Evolutionary conservation across 192 early-diverging fungal species (phyloP).

Genomic region (Tieghemiomyces parasiticus): DNA sequence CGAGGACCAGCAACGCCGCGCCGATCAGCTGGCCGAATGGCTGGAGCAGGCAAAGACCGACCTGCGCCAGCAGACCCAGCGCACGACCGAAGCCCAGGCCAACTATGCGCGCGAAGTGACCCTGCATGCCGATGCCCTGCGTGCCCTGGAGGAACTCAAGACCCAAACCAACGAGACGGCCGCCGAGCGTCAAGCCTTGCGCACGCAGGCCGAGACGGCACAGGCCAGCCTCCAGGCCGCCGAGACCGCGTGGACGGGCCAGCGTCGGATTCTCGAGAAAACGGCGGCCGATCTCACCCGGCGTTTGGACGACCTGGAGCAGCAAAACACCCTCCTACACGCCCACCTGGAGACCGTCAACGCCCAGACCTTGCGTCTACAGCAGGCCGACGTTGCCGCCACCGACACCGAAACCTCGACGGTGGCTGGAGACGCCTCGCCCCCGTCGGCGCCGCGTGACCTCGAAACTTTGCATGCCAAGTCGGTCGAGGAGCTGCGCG

Average conservation of each 20-base stretch:
- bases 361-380: slow-evolving; percentile 25
- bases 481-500: slow-evolving; percentile 26
- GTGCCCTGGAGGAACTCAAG: slow-evolving; percentile 24
- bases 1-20: slow-evolving; percentile 17
- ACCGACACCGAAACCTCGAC: slow-evolving; percentile 10
- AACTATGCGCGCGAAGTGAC: slow-evolving; percentile 56
- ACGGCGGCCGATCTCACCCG: slow-evolving; percentile 27
- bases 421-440: slow-evolving; percentile 4
- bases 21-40: slow-evolving; percentile 20
- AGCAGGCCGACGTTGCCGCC: slow-evolving; percentile 15
- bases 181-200: slow-evolving; percentile 13
- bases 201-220: slow-evolving; percentile 20
- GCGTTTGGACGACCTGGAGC: slow-evolving; percentile 33
- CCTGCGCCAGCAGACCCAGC: slow-evolving; percentile 30
- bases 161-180: slow-evolving; percentile 16
- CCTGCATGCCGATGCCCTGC: slow-evolving; percentile 40
- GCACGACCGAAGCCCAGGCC: slow-evolving; percentile 36
- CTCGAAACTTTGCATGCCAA: no score
- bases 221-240: slow-evolving; percentile 28
- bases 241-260: slow-evolving; percentile 29
- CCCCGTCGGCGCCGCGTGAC: slow-evolving; percentile 5
- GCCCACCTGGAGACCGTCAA: slow-evolving; percentile 51
- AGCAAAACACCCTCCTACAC: slow-evolving; percentile 60
- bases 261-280: slow-evolving; percentile 21
- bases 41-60: slow-evolving; percentile 30